Base-by-base conservation (phyloP, 768 basidiomycete species). In the Collybiopsis confluens region DNA sequence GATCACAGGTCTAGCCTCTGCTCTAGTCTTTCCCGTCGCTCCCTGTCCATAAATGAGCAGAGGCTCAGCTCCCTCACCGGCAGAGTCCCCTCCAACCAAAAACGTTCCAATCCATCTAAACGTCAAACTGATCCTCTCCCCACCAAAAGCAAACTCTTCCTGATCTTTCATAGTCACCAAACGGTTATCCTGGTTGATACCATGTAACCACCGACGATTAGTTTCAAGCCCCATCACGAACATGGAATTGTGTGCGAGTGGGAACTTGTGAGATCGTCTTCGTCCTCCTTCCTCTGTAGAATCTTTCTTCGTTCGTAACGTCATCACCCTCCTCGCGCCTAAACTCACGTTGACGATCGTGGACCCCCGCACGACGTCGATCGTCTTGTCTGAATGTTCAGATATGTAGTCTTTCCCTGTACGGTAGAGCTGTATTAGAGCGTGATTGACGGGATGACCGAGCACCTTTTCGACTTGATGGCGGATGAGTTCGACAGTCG, bases 321-420 rank as follows among this genome's bases (percentile, higher is more conserved):
- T 85, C 88, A 92, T 91, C 16, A 77, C 70, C 30, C 90, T 80
- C 65, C 86, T 82, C 1, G 90, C 88, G 5, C 90, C 90, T 13
- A 92, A 72, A 61, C 86, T 88, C 57, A 92, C 85, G 55, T 92
- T 92, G 56, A 89, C 87, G 58, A 92, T 86, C 51, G 74, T 82
- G 6, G 88, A 87, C 28, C 82, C 85, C 13, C 76, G 80, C 3
- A 85, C 81, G 58, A 92, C 79, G 64, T 92, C 90, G 59, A 92
- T 79, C 4, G 90, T 92, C 70, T 92, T 92, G 67, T 92, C 90
- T 0, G 87, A 88, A 65, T 92, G 90, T 60, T 91, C 89, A 0
- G 89, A 90, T 57, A 92, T 92, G 67, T 85, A 88, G 67, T 92
- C 90, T 26, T 79, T 80, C 4, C 90, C 90, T 11, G 76, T 77